Evolutionary conservation across 164 flowering plant genomes (phyloP).

Genomic region (Berberis vulgaris): DNA sequence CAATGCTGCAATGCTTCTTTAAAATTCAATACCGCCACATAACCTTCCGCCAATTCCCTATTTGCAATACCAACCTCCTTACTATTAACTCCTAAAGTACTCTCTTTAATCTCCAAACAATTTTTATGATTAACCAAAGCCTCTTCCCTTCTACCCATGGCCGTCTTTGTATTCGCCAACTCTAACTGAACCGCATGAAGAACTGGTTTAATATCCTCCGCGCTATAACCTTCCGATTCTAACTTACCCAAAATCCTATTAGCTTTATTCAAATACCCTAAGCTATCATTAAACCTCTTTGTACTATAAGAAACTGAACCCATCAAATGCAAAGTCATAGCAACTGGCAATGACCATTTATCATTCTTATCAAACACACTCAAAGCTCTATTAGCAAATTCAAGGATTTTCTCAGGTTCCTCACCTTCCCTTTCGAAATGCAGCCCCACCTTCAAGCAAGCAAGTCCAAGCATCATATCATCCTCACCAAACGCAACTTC

Average conservation of each 20-base stretch:
- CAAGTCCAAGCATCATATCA: conserved; percentile 51
- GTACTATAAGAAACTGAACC: conserved; percentile 61
- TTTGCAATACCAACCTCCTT: conserved; percentile 63
- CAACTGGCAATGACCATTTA: conserved; percentile 42
- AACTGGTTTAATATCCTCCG: conserved; percentile 48
- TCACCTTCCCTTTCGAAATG: conserved; percentile 66
- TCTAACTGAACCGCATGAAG: conserved; percentile 61
- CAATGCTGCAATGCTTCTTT: conserved; percentile 70
- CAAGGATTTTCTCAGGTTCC: conserved; percentile 51
- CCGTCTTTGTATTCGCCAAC: conserved; percentile 68
- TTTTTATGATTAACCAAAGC: conserved; percentile 55
- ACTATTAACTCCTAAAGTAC: conserved; percentile 51
- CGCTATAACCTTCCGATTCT: conserved; percentile 37
- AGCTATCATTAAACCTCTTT: conserved; percentile 63
- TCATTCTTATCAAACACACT: conserved; percentile 34
- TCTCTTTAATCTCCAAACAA: conserved; percentile 68
- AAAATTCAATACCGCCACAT: conserved; percentile 64
- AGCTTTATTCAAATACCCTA: conserved; percentile 67
- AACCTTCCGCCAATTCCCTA: conserved; percentile 73
- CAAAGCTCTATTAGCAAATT: conserved; percentile 66
- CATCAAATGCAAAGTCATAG: conserved; percentile 75
- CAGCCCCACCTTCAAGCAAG: conserved; percentile 69
- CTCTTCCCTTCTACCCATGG: conserved; percentile 86
- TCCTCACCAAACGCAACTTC: conserved; percentile 50
- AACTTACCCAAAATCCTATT: conserved; percentile 49